These are phyloP conservation scores for Erythrophleum fordii DNA, from an alignment of 306 rosid species.

Conservation along the genomic window DNA sequence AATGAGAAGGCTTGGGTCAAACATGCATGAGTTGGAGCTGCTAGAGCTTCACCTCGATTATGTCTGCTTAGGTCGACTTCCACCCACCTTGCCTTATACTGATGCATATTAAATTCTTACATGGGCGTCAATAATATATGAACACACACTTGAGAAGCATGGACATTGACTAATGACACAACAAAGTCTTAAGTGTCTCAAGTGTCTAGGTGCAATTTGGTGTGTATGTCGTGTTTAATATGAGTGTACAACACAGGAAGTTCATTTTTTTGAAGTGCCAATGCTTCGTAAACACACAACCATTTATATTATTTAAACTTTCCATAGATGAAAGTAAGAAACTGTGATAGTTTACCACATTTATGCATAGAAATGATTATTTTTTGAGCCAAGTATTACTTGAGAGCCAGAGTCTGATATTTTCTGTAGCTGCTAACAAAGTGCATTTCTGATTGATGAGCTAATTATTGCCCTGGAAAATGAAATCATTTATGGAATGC, in stretches of 20 bases:
- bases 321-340: background rate
- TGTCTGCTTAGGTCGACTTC: constrained; percentile 11
- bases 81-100: background rate
- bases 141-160: no score
- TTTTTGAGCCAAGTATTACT: background rate
- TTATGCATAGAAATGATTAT: background rate
- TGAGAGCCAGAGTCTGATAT: background rate
- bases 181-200: no score
- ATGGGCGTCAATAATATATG: background rate
- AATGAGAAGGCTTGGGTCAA: background rate
- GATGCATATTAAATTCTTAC: background rate
- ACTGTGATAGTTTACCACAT: background rate
- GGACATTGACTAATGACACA: no score
- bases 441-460: constrained; percentile 17
- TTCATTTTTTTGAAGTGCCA: background rate
- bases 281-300: background rate
- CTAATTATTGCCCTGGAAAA: background rate
- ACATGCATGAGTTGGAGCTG: background rate
- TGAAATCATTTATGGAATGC: constrained; percentile 5
- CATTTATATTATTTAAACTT: background rate
- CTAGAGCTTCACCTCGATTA: constrained; percentile 19
- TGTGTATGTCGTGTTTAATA: no score
- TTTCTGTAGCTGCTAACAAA: background rate
- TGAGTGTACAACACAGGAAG: background rate
- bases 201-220: background rate